Evolutionary conservation across 192 early-diverging fungal species (phyloP).

Genomic region (Mortierella claussenii): DNA sequence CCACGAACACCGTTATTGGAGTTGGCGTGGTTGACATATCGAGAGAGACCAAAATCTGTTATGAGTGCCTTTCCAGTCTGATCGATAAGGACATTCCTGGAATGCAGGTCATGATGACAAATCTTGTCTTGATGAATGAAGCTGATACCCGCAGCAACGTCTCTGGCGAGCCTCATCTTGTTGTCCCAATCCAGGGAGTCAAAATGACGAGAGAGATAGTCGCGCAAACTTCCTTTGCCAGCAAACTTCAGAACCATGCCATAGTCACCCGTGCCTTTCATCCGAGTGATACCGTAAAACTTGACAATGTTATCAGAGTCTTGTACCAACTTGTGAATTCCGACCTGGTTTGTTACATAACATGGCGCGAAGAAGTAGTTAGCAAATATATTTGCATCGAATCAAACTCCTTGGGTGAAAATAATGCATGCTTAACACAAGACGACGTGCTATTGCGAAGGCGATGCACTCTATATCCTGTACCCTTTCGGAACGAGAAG

Average conservation of each 20-base stretch:
- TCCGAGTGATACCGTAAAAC: constrained; percentile 44
- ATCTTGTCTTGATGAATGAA: constrained; percentile 53
- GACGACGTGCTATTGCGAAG: too few species aligned
- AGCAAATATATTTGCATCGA: too few species aligned
- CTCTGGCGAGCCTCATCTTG: constrained; percentile 36
- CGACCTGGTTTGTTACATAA: too few species aligned
- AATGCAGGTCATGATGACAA: constrained; percentile 52
- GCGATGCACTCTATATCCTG: too few species aligned
- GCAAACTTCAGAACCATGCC: constrained; percentile 54
- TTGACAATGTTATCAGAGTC: constrained; percentile 51
- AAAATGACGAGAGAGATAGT: constrained; percentile 47
- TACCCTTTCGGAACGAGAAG: too few species aligned
- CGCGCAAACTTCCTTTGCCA: constrained; percentile 40
- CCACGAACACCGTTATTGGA: constrained; percentile 41
- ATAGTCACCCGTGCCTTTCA: constrained; percentile 39
- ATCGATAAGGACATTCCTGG: constrained; percentile 55
- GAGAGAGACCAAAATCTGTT: constrained; percentile 50
- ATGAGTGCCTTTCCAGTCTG: constrained; percentile 41
- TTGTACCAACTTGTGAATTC: constrained; percentile 38
- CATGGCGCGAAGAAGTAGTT: too few species aligned
- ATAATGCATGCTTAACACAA: too few species aligned
- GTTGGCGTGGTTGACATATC: constrained; percentile 33
- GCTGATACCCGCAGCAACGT: constrained; percentile 47
- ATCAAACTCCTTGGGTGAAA: too few species aligned
- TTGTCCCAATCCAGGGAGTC: constrained; percentile 28